These are phyloP conservation scores for Penicillium sp. DNA, from an alignment of 2,329 filamentous ascomycete genomes.

Conservation along the genomic window DNA sequence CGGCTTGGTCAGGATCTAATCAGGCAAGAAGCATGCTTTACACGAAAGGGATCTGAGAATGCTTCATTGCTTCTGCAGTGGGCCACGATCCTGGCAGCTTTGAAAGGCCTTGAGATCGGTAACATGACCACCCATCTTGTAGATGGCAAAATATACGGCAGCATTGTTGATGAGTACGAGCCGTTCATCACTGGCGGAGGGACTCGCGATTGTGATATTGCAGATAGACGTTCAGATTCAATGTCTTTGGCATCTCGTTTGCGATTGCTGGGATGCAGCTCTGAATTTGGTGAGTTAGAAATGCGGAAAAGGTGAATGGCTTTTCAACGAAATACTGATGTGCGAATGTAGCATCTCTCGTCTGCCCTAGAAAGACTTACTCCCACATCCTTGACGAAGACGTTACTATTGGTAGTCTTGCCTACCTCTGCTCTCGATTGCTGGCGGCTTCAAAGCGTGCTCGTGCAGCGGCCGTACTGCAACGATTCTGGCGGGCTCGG, in stretches of 20 bases:
- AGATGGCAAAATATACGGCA: constrained; percentile 57
- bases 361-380: constrained; percentile 34
- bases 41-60: constrained; percentile 30
- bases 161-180: constrained; percentile 62
- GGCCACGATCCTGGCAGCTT: constrained; percentile 56
- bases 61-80: constrained; percentile 57
- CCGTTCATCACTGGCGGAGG: constrained; percentile 39
- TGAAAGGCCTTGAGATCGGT: constrained; percentile 51
- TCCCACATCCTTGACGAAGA: constrained; percentile 56
- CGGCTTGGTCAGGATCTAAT: constrained; percentile 23
- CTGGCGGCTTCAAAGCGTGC: constrained; percentile 54
- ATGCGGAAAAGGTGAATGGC: neutral
- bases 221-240: neutral
- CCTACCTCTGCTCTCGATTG: constrained; percentile 63
- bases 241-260: constrained; percentile 40
- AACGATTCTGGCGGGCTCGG: constrained; percentile 54
- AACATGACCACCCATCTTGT: constrained; percentile 64
- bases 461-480: constrained; percentile 58
- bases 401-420: constrained; percentile 60
- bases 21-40: constrained; percentile 25
- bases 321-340: constrained; percentile 4
- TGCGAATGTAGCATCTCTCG: constrained; percentile 49
- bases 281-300: constrained; percentile 45
- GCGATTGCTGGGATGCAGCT: constrained; percentile 46
- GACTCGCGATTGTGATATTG: neutral